These are phyloP conservation scores for Eucalyptus melliodora DNA, from an alignment of 345 rosid species.

Conservation along the genomic window DNA sequence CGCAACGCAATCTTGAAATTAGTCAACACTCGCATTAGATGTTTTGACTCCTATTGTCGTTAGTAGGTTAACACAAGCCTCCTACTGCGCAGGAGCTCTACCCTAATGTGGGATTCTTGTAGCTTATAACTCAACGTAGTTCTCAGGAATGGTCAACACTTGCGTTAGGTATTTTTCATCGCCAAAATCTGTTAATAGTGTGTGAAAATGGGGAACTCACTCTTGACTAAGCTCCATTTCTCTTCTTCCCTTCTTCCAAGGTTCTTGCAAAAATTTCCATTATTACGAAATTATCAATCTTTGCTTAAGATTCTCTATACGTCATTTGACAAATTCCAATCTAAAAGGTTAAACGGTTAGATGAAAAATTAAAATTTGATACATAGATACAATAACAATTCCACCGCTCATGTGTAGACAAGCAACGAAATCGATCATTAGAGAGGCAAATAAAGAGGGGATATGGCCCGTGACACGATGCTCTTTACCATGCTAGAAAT, in stretches of 20 bases:
- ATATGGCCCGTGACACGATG: background rate
- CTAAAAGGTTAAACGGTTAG: background rate
- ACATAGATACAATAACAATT: background rate
- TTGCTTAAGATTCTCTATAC: background rate
- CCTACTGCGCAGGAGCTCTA: background rate
- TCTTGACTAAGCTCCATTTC: background rate
- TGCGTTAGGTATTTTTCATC: background rate
- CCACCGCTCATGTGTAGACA: background rate
- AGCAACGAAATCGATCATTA: background rate
- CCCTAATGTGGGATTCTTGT: background rate
- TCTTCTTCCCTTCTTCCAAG: background rate
- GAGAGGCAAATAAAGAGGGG: background rate
- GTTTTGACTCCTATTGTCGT: background rate
- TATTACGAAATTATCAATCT: background rate
- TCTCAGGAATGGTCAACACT: background rate
- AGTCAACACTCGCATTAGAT: background rate
- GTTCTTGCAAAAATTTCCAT: background rate
- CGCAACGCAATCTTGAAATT: background rate
- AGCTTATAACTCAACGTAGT: background rate
- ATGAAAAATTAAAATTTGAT: background rate
- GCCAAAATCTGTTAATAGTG: background rate
- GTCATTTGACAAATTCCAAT: background rate
- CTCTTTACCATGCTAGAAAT: background rate
- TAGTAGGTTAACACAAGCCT: background rate
- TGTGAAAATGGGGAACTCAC: background rate